Evolutionary conservation across 371 early-diverging fungal species (phyloP).

Genomic region (Capillidium heterosporum): DNA sequence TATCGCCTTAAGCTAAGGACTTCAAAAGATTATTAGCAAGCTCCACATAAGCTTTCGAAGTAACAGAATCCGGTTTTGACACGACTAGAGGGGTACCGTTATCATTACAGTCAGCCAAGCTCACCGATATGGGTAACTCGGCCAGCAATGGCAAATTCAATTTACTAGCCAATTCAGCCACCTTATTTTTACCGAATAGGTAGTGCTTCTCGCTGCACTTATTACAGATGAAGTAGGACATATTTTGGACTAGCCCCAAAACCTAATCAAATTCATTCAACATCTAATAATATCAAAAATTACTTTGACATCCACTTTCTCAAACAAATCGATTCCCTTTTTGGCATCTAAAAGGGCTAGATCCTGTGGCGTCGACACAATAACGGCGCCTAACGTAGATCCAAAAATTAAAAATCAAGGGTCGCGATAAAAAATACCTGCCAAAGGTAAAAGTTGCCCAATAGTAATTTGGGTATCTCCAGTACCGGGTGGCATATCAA

Average conservation of each 20-base stretch:
- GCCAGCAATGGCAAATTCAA: conserved; percentile 46
- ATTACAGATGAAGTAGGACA: conserved; percentile 67
- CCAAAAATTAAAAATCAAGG: not conserved
- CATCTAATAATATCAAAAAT: conserved; percentile 10
- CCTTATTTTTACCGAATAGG: conserved; percentile 62
- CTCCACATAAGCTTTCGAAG: conserved; percentile 33
- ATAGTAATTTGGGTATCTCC: conserved; percentile 79
- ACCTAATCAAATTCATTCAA: conserved; percentile 29
- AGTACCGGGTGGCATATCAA: conserved; percentile 88
- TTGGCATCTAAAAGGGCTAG: conserved; percentile 65
- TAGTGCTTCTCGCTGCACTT: conserved; percentile 57
- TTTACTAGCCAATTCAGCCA: conserved; percentile 32
- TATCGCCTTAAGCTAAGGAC: too few relatives aligned
- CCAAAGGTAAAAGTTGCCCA: conserved; percentile 53
- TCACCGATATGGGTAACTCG: conserved; percentile 59
- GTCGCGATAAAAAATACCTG: conserved; percentile 22
- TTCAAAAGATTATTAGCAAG: conserved; percentile 44
- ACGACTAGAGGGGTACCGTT: conserved; percentile 59
- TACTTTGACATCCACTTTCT: conserved; percentile 64
- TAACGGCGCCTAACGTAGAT: conserved; percentile 40
- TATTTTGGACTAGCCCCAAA: conserved; percentile 76
- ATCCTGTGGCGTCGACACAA: conserved; percentile 83
- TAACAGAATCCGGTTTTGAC: conserved; percentile 37
- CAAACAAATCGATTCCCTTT: conserved; percentile 69
- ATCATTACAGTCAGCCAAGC: conserved; percentile 53